These are phyloP conservation scores for Peronospora destructor DNA, from an alignment of 352 stramenopile genomes.

Conservation along the genomic window DNA sequence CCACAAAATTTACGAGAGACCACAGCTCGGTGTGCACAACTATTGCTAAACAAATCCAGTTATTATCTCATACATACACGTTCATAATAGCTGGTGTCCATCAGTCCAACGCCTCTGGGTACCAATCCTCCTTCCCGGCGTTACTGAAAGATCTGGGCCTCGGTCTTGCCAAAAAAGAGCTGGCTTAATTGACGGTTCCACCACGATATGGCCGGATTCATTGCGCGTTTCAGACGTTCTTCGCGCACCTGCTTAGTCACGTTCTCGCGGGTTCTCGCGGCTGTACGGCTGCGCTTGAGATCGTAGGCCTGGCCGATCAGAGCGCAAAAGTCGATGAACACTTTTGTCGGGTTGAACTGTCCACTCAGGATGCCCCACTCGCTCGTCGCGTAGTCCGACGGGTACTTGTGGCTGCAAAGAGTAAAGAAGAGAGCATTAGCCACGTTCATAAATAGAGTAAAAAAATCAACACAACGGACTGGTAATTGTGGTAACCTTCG, in stretches of 20 bases:
- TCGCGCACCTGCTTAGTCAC: constrained; percentile 59
- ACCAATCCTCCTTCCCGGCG: neutral
- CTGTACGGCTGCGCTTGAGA: constrained; percentile 91
- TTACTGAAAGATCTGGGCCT: constrained; percentile 72
- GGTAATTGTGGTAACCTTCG: constrained; percentile 98
- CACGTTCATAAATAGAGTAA: neutral
- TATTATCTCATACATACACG: constrained; percentile 20
- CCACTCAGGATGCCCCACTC: constrained; percentile 92
- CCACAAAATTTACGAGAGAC: too few species aligned
- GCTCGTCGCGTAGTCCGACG: constrained; percentile 96
- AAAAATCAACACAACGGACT: constrained; percentile 42
- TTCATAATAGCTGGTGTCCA: constrained; percentile 1
- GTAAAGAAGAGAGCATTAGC: constrained; percentile 7
- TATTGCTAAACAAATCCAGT: constrained; percentile 15
- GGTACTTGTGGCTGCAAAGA: constrained; percentile 93
- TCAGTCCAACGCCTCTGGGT: constrained; percentile 2
- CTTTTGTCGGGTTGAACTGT: constrained; percentile 98
- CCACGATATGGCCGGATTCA: constrained; percentile 44
- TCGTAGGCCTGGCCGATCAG: constrained; percentile 91
- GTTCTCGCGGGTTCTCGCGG: constrained; percentile 55
- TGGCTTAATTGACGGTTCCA: constrained; percentile 53
- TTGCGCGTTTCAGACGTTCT: constrained; percentile 45
- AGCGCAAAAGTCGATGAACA: constrained; percentile 94
- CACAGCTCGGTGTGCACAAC: neutral
- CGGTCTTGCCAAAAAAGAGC: constrained; percentile 74